Conservation (phyloP, 192 early-diverging fungal species). For the Jimgerdemannia flammicorona region DNA sequence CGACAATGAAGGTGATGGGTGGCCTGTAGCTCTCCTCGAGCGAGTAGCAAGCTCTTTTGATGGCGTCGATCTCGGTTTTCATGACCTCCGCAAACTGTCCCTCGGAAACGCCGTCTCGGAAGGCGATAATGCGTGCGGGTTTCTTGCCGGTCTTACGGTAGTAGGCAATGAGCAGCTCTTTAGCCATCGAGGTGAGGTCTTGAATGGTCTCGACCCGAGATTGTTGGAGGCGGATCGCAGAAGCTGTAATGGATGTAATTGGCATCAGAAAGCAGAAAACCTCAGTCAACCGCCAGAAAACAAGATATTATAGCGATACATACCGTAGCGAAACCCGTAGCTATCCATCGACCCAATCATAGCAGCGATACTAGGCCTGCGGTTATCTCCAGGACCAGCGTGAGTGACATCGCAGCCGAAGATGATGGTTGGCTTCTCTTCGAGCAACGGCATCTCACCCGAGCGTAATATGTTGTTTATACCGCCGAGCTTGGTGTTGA, state of each 20-base stretch:
- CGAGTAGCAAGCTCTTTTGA: conserved; percentile 40
- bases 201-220: conserved; percentile 69
- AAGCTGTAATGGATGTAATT: conserved; percentile 5
- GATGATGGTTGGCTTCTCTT: conserved; percentile 73
- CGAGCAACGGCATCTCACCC: conserved; percentile 67
- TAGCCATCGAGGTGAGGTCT: conserved; percentile 60
- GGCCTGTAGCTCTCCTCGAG: conserved; percentile 73
- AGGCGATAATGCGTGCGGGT: conserved; percentile 80
- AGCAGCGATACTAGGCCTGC: conserved; percentile 72
- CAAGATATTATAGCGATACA: too few relatives aligned
- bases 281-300: too few relatives aligned
- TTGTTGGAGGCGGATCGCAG: conserved; percentile 62
- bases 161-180: conserved; percentile 64
- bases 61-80: conserved; percentile 54
- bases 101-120: conserved; percentile 90
- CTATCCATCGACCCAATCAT: conserved; percentile 67
- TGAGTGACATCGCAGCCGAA: conserved; percentile 94
- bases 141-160: conserved; percentile 64
- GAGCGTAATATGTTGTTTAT: conserved; percentile 68
- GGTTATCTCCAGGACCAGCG: conserved; percentile 57
- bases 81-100: conserved; percentile 78
- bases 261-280: too few relatives aligned
- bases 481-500: conserved; percentile 92
- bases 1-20: conserved; percentile 76
- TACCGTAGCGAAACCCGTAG: conserved; percentile 54